Conservation (phyloP, 2,329 filamentous ascomycete species). For the Aspergillus brunneoviolaceus region DNA sequence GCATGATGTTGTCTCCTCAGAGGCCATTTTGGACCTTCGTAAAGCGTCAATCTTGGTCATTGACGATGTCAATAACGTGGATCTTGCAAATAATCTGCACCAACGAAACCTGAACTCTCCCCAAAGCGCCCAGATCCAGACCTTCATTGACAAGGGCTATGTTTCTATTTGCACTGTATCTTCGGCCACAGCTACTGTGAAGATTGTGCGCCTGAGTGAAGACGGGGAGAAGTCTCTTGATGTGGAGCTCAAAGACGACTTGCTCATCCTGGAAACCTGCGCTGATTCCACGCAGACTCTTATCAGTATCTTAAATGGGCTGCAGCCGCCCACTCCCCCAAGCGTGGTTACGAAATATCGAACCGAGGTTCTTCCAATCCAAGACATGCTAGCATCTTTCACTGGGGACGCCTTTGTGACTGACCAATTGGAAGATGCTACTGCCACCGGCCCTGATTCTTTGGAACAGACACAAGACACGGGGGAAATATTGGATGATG, state of each 20-base stretch:
- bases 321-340: slow-evolving; percentile 80
- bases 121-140: slow-evolving; percentile 48
- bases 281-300: slow-evolving; percentile 96
- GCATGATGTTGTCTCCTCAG: slow-evolving; percentile 64
- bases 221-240: slow-evolving; percentile 68
- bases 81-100: slow-evolving; percentile 36
- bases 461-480: slow-evolving; percentile 36
- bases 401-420: slow-evolving; percentile 75
- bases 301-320: slow-evolving; percentile 71
- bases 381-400: slow-evolving; percentile 87
- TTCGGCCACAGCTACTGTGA: slow-evolving; percentile 68
- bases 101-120: slow-evolving; percentile 26
- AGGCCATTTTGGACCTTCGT: slow-evolving; percentile 65
- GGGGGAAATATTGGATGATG: slow-evolving; percentile 39
- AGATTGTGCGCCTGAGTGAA: slow-evolving; percentile 56
- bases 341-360: slow-evolving; percentile 82
- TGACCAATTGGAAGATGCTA: slow-evolving; percentile 26
- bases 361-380: slow-evolving; percentile 79
- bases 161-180: slow-evolving; percentile 87
- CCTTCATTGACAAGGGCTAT: slow-evolving; percentile 66
- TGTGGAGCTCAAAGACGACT: slow-evolving; percentile 78
- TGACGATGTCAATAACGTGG: slow-evolving; percentile 63
- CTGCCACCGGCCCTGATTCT: slow-evolving; percentile 51
- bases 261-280: slow-evolving; percentile 90
- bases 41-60: slow-evolving; percentile 82